Percentiles rank a stretch among this genome's conserved stretches.
These are phyloP conservation scores for Phytopythium delawarense DNA, from an alignment of 352 stramenopile species.

Conservation along the genomic window DNA sequence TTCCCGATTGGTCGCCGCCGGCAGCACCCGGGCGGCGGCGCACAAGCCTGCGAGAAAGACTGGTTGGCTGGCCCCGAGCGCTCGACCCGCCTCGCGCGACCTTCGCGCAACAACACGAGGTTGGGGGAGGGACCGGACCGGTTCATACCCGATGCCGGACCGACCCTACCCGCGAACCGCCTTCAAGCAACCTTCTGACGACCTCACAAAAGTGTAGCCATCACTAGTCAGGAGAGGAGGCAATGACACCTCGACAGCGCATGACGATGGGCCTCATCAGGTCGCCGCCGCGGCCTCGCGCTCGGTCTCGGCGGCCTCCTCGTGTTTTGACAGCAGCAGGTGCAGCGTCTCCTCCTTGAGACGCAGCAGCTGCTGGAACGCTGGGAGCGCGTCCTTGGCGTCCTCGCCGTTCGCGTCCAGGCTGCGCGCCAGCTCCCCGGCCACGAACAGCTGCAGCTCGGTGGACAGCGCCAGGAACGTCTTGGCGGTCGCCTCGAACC, in stretches of 20 bases:
- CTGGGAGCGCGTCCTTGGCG: conserved; percentile 29
- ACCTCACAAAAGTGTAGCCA: conserved; percentile 2
- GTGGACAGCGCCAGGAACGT: conserved; percentile 35
- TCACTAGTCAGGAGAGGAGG: not conserved
- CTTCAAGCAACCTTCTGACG: not conserved
- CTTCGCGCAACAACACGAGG: conserved; percentile 12
- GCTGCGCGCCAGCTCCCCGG: conserved; percentile 19
- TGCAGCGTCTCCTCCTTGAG: conserved; percentile 63
- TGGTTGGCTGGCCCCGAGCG: conserved; percentile 45
- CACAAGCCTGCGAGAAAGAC: conserved; percentile 21
- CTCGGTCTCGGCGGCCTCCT: conserved; percentile 28
- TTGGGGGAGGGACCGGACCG: not conserved
- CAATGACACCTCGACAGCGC: not conserved
- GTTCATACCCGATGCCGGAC: not conserved
- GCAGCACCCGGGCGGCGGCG: conserved; percentile 19
- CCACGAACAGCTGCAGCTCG: conserved; percentile 50
- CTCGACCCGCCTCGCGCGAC: conserved; percentile 19
- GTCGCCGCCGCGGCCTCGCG: not conserved
- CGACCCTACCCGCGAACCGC: not conserved
- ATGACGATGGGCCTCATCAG: not conserved
- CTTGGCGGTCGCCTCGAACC: conserved; percentile 38
- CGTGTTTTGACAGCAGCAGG: conserved; percentile 47
- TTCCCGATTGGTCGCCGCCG: conserved; percentile 49
- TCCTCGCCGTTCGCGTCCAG: conserved; percentile 24
- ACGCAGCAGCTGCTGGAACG: conserved; percentile 42